A percentile compares a stretch with the other conserved stretches of the same genome.
phyloP scores from a whole-genome alignment of 192 early-diverging fungal species.

The Gorgonomyces haynaldii region DNA sequence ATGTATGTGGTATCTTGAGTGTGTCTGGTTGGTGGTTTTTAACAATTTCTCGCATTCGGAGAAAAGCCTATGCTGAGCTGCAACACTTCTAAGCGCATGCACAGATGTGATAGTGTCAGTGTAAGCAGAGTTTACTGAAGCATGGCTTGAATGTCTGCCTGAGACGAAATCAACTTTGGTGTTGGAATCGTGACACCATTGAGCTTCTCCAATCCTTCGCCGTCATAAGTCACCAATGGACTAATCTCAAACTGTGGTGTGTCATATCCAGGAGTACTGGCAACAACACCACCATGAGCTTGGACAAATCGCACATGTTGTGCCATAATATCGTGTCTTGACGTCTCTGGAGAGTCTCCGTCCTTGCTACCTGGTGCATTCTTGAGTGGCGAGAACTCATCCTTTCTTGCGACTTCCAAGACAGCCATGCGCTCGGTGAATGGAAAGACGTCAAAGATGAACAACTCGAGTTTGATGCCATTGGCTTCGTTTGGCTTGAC shows the following conservation, averaged over 20 bases:
- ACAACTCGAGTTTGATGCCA: conserved; percentile 97
- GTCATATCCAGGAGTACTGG: conserved; percentile 27
- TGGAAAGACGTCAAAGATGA: conserved; percentile 99
- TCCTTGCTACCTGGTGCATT: conserved; percentile 81
- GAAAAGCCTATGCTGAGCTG: neutral
- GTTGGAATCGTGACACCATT: conserved; percentile 55
- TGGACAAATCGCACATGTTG: conserved; percentile 82
- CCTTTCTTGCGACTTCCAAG: conserved; percentile 79
- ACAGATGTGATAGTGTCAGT: neutral
- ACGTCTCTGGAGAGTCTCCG: conserved; percentile 85
- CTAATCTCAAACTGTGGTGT: conserved; percentile 69
- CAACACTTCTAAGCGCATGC: neutral
- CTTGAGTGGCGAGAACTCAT: conserved; percentile 97
- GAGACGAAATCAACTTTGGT: conserved; percentile 25
- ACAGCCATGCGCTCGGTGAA: conserved; percentile 80
- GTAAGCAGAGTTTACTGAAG: neutral
- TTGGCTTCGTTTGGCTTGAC: conserved; percentile 69
- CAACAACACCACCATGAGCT: conserved; percentile 71
- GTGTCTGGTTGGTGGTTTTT: too few species aligned
- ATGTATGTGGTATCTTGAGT: too few species aligned
- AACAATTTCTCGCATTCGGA: neutral
- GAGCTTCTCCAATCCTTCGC: conserved; percentile 80
- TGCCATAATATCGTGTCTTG: conserved; percentile 71
- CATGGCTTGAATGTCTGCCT: conserved; percentile 8
- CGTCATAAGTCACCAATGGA: conserved; percentile 79